Percentiles rank a stretch among this genome's conserved stretches.
Evolutionary conservation across 179 eudicot species (phyloP).

Genomic region (Carnegiea gigantea): DNA sequence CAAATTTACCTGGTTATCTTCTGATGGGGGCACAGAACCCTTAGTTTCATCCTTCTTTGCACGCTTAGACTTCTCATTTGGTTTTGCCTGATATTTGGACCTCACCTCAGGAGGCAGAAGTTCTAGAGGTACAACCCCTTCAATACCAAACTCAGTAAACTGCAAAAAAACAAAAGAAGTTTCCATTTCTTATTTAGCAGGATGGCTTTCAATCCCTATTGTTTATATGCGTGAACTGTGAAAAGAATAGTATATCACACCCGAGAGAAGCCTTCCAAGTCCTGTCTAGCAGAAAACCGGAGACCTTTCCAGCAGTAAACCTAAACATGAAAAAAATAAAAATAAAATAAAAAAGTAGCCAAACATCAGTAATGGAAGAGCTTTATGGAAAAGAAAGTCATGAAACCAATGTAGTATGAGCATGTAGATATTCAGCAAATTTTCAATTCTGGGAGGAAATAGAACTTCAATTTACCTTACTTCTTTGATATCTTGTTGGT

Average conservation of each 20-base stretch:
- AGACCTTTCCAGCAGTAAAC: slow-evolving; percentile 99
- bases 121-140: slow-evolving; percentile 94
- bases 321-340: slow-evolving; percentile 34
- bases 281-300: slow-evolving; percentile 92
- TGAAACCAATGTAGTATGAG: background rate
- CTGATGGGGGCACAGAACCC: slow-evolving; percentile 53
- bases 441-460: background rate
- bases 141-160: slow-evolving; percentile 95
- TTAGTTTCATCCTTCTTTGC: slow-evolving; percentile 87
- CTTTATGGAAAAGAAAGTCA: background rate
- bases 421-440: background rate
- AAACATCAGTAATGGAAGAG: background rate
- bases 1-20: slow-evolving; percentile 70
- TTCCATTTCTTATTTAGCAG: background rate
- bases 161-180: slow-evolving; percentile 28
- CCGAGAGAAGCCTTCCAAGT: slow-evolving; percentile 93
- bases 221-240: background rate
- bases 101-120: slow-evolving; percentile 73
- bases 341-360: background rate
- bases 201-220: background rate
- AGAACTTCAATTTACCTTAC: too few relatives aligned
- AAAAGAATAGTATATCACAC: slow-evolving; percentile 37
- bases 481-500: too few relatives aligned
- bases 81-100: slow-evolving; percentile 82
- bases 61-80: slow-evolving; percentile 80